Base-by-base conservation (phyloP, 176 grass and related monocot genomes). In the Rhynchospora tenuis region DNA sequence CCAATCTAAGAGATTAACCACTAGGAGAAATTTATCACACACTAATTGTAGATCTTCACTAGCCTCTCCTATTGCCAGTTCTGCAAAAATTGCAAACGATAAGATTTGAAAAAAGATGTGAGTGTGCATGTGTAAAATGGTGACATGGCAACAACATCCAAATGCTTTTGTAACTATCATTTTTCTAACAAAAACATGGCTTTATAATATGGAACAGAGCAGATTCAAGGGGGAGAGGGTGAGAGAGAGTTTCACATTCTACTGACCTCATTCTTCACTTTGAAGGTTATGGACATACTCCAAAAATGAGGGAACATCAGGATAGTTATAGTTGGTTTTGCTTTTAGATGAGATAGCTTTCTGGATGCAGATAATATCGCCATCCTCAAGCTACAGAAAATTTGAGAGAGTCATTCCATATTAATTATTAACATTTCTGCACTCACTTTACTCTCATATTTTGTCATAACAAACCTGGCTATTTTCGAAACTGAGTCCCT, bases 231-330 rank as follows among this genome's bases (percentile, higher is more conserved):
- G 57, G 54, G 38, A 57, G 58, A 73, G 27, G 31, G 1, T 33
- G 31, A 33, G 31, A 33, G 31, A 33, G 31, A 33, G 31, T 33
- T 33, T 33, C 31, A 33, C 31, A 33, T 70, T 70, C 66, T 28
- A 52, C 70, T 12, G 46, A 73, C 11, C 9, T 64, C 3, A 24
- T 50, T 23, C 17, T 23, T 70, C 55, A 3, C 2, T 52, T 74
- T 97, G 94, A 58, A 91, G 87, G 78, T 94, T 97, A 85, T 91
- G 94, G 80, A 97, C 91, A 84, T 94, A 94, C 56, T 97, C 94
- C 87, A 97, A 84, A 93, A 90, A 97, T 24, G 91, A 92, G 82
- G 94, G 91, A 76, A 92, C 86, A 28, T 94, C 91, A 84, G 89
- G 91, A 90, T 89, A 94, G 59, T 91, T 81, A 63, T 86, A 86